Percentiles rank a stretch among this genome's conserved stretches.
phyloP scores from a whole-genome alignment of 2,329 filamentous ascomycete species.

The Ascocoryne sarcoides region DNA sequence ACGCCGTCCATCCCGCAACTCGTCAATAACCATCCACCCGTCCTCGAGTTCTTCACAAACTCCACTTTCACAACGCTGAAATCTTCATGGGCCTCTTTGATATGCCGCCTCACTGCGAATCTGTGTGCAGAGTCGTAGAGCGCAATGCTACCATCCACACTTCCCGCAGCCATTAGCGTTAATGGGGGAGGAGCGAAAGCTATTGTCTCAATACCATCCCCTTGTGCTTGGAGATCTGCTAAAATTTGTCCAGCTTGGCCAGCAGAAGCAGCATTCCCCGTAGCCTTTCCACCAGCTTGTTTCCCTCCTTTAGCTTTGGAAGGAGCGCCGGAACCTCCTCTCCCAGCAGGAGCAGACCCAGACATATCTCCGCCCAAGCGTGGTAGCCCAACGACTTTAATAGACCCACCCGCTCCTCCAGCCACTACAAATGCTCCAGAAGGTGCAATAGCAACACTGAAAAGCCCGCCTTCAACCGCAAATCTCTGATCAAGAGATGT shows the following conservation, averaged over 20 bases:
- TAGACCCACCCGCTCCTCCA: conserved; percentile 78
- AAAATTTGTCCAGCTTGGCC: conserved; percentile 65
- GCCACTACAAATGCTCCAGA: conserved; percentile 72
- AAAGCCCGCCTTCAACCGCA: conserved; percentile 82
- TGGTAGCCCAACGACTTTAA: conserved; percentile 79
- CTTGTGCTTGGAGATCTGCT: conserved; percentile 72
- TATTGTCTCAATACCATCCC: conserved; percentile 70
- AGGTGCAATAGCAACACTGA: conserved; percentile 77
- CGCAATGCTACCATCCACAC: conserved; percentile 68
- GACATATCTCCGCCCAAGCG: conserved; percentile 34
- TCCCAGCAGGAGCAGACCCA: conserved; percentile 19
- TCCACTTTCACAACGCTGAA: conserved; percentile 88
- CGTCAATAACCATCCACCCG: conserved; percentile 63
- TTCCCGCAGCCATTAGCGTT: conserved; percentile 53
- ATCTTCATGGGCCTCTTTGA: conserved; percentile 77
- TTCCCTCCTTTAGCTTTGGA: conserved; percentile 22
- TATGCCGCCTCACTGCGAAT: conserved; percentile 77
- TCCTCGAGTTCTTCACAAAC: conserved; percentile 53
- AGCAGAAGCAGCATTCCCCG: conserved; percentile 32
- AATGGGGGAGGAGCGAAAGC: conserved; percentile 48
- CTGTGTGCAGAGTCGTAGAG: conserved; percentile 81
- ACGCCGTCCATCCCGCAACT: conserved; percentile 89
- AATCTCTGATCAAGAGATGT: conserved; percentile 83
- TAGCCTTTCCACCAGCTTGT: conserved; percentile 31
- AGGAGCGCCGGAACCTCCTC: conserved; percentile 17